Conservation (phyloP, 2,329 filamentous ascomycete species). For the Cordyceps farinosa region DNA sequence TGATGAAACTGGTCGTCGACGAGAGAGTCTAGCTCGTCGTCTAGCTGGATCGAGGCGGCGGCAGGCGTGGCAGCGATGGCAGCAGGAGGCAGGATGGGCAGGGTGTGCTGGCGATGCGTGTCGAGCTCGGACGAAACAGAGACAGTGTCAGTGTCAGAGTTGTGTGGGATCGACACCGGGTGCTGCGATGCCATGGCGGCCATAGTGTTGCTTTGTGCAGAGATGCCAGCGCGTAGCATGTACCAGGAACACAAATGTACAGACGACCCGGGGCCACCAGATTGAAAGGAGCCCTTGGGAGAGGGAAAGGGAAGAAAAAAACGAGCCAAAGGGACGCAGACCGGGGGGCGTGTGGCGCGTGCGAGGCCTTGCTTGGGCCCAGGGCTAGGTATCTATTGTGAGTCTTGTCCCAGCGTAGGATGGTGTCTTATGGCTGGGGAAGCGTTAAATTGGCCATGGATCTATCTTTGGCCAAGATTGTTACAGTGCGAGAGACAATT, state of each 20-base stretch:
- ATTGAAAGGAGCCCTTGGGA: background rate
- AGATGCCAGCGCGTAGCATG: conserved; percentile 5
- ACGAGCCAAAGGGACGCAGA: background rate
- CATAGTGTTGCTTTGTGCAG: conserved; percentile 10
- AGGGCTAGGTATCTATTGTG: background rate
- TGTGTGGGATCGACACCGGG: conserved; percentile 11
- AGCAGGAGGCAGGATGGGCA: background rate
- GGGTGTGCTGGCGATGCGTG: background rate
- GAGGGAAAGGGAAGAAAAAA: background rate
- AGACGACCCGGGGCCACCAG: background rate
- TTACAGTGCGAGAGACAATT: background rate
- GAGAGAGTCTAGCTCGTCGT: conserved; percentile 12
- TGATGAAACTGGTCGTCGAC: conserved; percentile 9
- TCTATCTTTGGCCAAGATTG: background rate
- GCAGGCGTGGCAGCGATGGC: background rate
- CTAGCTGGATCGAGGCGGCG: background rate
- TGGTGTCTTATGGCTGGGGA: conserved; percentile 17
- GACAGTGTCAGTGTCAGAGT: conserved; percentile 34
- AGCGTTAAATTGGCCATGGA: conserved; percentile 18
- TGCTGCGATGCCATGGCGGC: conserved; percentile 14
- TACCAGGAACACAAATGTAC: conserved; percentile 5
- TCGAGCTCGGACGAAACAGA: conserved; percentile 26
- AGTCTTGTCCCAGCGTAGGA: conserved; percentile 17
- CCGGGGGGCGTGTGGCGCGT: conserved; percentile 12
- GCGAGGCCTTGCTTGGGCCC: background rate